Base-by-base conservation (phyloP, 768 basidiomycete genomes). In the Phanerodontia chrysosporium region DNA sequence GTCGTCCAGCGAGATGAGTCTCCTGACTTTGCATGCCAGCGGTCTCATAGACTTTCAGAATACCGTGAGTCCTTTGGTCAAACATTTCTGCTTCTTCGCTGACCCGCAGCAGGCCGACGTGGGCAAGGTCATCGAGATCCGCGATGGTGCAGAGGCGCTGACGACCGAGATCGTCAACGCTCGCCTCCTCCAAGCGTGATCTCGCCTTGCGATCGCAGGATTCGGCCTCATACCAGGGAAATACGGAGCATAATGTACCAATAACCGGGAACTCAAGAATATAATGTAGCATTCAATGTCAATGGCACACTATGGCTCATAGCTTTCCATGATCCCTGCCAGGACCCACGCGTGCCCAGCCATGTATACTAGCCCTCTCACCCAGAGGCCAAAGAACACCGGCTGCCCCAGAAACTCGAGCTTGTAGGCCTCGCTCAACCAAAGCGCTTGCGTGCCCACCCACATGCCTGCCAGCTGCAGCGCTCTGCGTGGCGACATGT, bases 341-440 rank as follows among this genome's bases (percentile, higher is more conserved):
- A 96, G 73, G 1, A 95, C 84, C 90, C 91, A 95, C 57, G 80
- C 80, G 72, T 97, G 92, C 6, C 86, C 85, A 5, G 78, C 67
- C 10, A 95, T 78, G 66, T 96, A 92, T 0, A 84, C 65, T 54
- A 95, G 68, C 14, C 95, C 82, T 45, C 91, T 80, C 10, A 81
- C 52, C 97, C 97, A 99, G 16, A 98, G 75, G 14, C 77, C 72
- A 28, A 84, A 74, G 72, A 87, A 94, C 12, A 91, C 90, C 53
- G 84, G 76, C 58, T 84, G 70, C 0, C 90, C 95, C 28, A 91
- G 70, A 69, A 98, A 95, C 70, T 99, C 97, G 14, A 99, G 81
- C 58, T 81, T 80, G 73, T 95, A 98, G 0, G 95, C 97, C 63
- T 90, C 87, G n/a, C 79, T 79, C 1, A 98, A 81, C 97, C 97